phyloP scores from a whole-genome alignment of 2,329 filamentous ascomycete genomes.

The Colletotrichum graminicola region DNA sequence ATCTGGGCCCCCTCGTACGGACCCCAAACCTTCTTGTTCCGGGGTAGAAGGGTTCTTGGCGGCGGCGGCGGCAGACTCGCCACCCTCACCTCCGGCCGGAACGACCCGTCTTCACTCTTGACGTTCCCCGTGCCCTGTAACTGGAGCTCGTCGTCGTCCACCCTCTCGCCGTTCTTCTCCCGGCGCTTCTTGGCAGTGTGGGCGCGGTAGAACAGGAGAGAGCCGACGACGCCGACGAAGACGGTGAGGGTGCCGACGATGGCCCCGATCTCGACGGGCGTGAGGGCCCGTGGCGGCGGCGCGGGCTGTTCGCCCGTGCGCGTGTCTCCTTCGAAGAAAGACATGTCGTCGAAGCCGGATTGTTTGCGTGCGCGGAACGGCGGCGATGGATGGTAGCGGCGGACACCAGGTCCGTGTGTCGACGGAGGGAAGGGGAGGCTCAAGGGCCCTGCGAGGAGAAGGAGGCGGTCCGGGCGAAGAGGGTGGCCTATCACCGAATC shows the following conservation, averaged over 20 bases:
- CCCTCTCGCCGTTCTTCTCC: not conserved
- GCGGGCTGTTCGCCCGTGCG: conserved; percentile 35
- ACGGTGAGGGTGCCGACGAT: conserved; percentile 45
- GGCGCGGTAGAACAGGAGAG: conserved; percentile 45
- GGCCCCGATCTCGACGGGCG: conserved; percentile 47
- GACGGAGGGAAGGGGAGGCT: not conserved
- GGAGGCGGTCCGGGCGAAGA: not conserved
- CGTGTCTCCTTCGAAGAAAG: conserved; percentile 41
- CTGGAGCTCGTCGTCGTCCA: conserved; percentile 17
- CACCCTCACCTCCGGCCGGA: conserved; percentile 1
- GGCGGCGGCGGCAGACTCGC: conserved; percentile 2
- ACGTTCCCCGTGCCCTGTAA: conserved; percentile 11
- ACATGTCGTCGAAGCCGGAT: conserved; percentile 19
- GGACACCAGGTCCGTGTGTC: not conserved
- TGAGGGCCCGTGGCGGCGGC: conserved; percentile 42
- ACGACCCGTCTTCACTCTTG: conserved; percentile 19
- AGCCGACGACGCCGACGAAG: conserved; percentile 44
- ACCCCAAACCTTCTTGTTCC: conserved; percentile 26
- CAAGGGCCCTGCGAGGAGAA: not conserved
- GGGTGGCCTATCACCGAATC: not conserved
- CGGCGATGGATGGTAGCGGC: not conserved
- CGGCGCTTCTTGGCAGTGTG: conserved; percentile 34
- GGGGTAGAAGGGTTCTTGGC: not conserved
- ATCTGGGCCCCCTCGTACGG: conserved; percentile 5
- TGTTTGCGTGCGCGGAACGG: not conserved